Base-by-base conservation (phyloP, 176 grass and related monocot genomes). In the Carex cristatella region DNA sequence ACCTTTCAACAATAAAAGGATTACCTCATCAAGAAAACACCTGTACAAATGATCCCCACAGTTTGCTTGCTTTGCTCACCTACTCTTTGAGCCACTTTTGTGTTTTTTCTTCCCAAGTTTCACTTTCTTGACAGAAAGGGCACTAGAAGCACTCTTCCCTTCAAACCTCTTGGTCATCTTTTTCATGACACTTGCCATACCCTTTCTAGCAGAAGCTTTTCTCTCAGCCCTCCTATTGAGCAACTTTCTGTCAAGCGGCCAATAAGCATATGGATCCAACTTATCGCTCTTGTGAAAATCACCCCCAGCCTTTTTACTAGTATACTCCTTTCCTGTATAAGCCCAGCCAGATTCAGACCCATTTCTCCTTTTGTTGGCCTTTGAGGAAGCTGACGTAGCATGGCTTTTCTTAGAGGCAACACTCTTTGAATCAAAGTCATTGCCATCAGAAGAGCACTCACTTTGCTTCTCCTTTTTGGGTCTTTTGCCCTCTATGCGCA, bases 241-340 rank as follows among this genome's bases (percentile, higher is more conserved):
- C 37, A 98, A 84, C 78, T 98, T 95, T 6, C 93, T 81, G 28
- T 98, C 93, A 19, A 98, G 74, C 0, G 93, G 95, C 95, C 95
- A 98, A 81, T 94, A 98, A 3, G 95, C 95, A 10, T 94, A 98
- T 0, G 95, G 95, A 55, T 98, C 95, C 84, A 98, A 90, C 88
- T 98, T 98, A 77, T 92, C 93, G 57, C 94, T 93, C 85, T 88
- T 95, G 75, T 90, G 93, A 57, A 94, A 79, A 89, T 98, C 95
- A 33, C 93, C 95, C 15, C 91, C 85, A 0, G 88, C 95, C 78
- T 87, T 98, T 84, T 90, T 95, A 81, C 87, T 98, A 10, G 91
- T 94, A 84, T 95, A 98, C 71, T 94, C 93, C 3, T 86, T 89
- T 16, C 95, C 95, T 4, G 90, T 95, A 86, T 95, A 95, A 55